A percentile compares a stretch with the other conserved stretches of the same genome.
These are phyloP conservation scores for Mycena citricolor DNA, from an alignment of 1,284 basidiomycete genomes.

Conservation along the genomic window DNA sequence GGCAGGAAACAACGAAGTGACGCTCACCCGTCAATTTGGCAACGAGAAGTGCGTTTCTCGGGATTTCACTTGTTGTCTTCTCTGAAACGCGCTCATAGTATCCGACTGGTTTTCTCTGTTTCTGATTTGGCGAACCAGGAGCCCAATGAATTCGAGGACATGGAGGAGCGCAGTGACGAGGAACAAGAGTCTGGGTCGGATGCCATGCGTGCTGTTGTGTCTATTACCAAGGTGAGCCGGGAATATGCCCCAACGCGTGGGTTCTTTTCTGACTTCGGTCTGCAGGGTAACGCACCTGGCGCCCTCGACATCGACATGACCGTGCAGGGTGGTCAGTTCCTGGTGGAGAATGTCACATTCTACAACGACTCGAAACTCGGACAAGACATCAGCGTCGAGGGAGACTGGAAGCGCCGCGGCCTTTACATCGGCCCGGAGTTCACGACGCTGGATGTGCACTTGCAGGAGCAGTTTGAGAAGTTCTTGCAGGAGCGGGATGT, in stretches of 20 bases:
- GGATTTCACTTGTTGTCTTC: not conserved
- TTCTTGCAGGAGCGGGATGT: conserved; percentile 88
- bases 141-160: conserved; percentile 40
- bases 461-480: conserved; percentile 86
- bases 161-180: conserved; percentile 34
- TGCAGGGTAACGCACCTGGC: conserved; percentile 49
- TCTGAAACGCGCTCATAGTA: conserved; percentile 41
- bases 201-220: conserved; percentile 77
- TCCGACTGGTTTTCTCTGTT: conserved; percentile 83
- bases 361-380: conserved; percentile 77
- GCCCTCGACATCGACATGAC: conserved; percentile 80
- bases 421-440: conserved; percentile 95
- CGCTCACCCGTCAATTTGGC: conserved; percentile 81
- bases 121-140: conserved; percentile 63
- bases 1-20: conserved; percentile 80
- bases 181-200: conserved; percentile 44
- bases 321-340: conserved; percentile 82
- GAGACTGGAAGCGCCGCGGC: conserved; percentile 90
- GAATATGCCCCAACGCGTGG: conserved; percentile 8
- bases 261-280: conserved; percentile 3
- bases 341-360: conserved; percentile 88
- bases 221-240: conserved; percentile 77
- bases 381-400: conserved; percentile 81
- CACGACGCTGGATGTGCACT: conserved; percentile 82
- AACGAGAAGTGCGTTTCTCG: conserved; percentile 77